Evolutionary conservation across 1,284 basidiomycete species (phyloP).

Genomic region (Cryptococcus sp.): DNA sequence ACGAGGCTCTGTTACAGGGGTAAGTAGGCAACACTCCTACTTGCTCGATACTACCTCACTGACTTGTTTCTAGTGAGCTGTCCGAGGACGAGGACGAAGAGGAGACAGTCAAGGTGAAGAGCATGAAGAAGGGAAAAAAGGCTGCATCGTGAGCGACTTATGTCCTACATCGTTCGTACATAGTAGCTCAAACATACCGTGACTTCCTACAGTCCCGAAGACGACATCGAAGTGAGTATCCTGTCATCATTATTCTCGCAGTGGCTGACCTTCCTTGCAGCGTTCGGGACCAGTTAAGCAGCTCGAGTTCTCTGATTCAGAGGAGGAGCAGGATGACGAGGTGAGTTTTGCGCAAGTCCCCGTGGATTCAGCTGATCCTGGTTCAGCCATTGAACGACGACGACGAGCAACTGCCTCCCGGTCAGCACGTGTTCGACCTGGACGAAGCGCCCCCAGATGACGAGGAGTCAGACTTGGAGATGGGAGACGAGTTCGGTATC

Average conservation of each 20-base stretch:
- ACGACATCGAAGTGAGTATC: conserved; percentile 53
- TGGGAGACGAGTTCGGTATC: conserved; percentile 39
- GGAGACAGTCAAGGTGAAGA: conserved; percentile 45
- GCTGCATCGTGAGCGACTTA: conserved; percentile 27
- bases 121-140: conserved; percentile 49
- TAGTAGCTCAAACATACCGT: neutral
- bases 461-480: conserved; percentile 33
- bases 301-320: conserved; percentile 64
- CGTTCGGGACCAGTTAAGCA: conserved; percentile 58
- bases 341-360: conserved; percentile 1
- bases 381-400: conserved; percentile 38
- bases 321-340: conserved; percentile 59
- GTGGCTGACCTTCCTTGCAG: conserved; percentile 43
- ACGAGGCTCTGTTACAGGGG: conserved; percentile 47
- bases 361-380: neutral
- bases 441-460: conserved; percentile 47
- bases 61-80: conserved; percentile 32
- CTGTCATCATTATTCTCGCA: conserved; percentile 44
- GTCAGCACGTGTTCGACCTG: conserved; percentile 52
- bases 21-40: conserved; percentile 19
- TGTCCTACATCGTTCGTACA: no score
- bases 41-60: neutral
- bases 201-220: conserved; percentile 29
- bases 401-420: conserved; percentile 46
- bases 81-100: conserved; percentile 56